Evolutionary conservation across 2,329 filamentous ascomycete genomes (phyloP).

Genomic region (Colletotrichum lentis): DNA sequence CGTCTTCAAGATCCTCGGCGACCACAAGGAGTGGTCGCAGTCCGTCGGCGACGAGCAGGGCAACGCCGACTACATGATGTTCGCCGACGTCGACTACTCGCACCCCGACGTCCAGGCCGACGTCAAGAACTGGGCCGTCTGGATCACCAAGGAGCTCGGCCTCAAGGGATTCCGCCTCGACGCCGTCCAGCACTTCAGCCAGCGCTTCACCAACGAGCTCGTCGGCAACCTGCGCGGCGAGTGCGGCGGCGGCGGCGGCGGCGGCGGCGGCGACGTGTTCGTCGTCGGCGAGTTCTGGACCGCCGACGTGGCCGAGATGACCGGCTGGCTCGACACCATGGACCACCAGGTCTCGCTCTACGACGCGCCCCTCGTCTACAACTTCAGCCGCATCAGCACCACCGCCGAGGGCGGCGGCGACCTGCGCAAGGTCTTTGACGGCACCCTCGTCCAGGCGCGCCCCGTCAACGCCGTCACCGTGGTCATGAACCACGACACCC

Average conservation of each 20-base stretch:
- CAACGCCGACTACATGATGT: slow-evolving; percentile 77
- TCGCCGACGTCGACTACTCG: slow-evolving; percentile 72
- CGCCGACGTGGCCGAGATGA: slow-evolving; percentile 46
- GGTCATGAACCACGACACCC: slow-evolving; percentile 76
- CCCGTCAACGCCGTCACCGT: slow-evolving; percentile 60
- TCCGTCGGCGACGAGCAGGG: slow-evolving; percentile 68
- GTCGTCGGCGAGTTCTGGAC: slow-evolving; percentile 51
- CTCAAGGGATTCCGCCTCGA: slow-evolving; percentile 74
- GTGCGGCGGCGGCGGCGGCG: too few species aligned
- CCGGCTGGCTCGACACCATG: slow-evolving; percentile 52
- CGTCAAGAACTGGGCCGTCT: slow-evolving; percentile 71
- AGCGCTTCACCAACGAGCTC: slow-evolving; percentile 69
- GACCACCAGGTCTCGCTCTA: slow-evolving; percentile 67
- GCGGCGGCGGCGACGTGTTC: slow-evolving; percentile 48
- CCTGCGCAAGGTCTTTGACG: slow-evolving; percentile 67
- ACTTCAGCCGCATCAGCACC: slow-evolving; percentile 68
- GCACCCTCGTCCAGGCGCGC: slow-evolving; percentile 59
- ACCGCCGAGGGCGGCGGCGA: slow-evolving; percentile 64
- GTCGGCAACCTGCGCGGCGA: slow-evolving; percentile 62
- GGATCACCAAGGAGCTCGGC: slow-evolving; percentile 68
- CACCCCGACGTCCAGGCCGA: slow-evolving; percentile 70
- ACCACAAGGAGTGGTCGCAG: slow-evolving; percentile 69
- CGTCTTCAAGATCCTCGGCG: slow-evolving; percentile 72
- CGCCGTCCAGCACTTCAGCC: slow-evolving; percentile 75
- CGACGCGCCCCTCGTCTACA: slow-evolving; percentile 73